phyloP scores from a whole-genome alignment of 768 basidiomycete species.

The Mycena olivaceomarginata region DNA sequence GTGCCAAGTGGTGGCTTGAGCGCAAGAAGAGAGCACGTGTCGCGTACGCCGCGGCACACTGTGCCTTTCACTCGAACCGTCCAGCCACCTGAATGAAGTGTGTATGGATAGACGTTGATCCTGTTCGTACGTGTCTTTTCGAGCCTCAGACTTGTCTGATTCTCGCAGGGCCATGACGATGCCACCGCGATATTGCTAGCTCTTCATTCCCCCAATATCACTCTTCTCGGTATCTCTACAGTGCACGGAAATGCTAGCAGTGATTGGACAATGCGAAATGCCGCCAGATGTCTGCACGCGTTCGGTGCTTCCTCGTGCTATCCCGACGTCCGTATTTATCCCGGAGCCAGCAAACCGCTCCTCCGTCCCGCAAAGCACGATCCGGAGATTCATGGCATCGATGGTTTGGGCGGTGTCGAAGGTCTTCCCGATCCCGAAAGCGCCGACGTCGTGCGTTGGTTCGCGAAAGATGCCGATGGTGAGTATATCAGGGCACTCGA shows the following conservation, averaged over 20 bases:
- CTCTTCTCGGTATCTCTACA: slow-evolving; percentile 89
- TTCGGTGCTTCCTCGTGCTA: slow-evolving; percentile 74
- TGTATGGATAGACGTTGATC: slow-evolving; percentile 82
- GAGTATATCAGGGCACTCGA: slow-evolving; percentile 74
- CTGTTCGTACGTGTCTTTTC: slow-evolving; percentile 61
- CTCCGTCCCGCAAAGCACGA: slow-evolving; percentile 77
- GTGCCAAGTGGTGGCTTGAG: neutral
- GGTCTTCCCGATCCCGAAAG: slow-evolving; percentile 76
- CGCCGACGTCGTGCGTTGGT: slow-evolving; percentile 68
- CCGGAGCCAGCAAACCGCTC: slow-evolving; percentile 84
- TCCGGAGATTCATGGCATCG: slow-evolving; percentile 87
- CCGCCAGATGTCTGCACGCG: slow-evolving; percentile 84
- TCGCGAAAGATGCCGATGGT: slow-evolving; percentile 66
- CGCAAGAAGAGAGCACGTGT: too few relatives aligned
- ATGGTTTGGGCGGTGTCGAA: slow-evolving; percentile 91
- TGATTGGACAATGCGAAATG: slow-evolving; percentile 80
- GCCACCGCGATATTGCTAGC: slow-evolving; percentile 90
- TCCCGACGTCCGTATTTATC: slow-evolving; percentile 73
- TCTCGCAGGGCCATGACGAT: slow-evolving; percentile 89
- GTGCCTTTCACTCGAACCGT: neutral
- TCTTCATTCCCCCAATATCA: slow-evolving; percentile 76
- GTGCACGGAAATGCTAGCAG: slow-evolving; percentile 89
- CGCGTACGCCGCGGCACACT: neutral
- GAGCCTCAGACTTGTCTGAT: slow-evolving; percentile 9
- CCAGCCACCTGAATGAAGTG: slow-evolving; percentile 33